A percentile compares a stretch with the other conserved stretches of the same genome.
Evolutionary conservation across 73 alveolate genomes (phyloP).

Genomic region (Paramecium octaurelia): DNA sequence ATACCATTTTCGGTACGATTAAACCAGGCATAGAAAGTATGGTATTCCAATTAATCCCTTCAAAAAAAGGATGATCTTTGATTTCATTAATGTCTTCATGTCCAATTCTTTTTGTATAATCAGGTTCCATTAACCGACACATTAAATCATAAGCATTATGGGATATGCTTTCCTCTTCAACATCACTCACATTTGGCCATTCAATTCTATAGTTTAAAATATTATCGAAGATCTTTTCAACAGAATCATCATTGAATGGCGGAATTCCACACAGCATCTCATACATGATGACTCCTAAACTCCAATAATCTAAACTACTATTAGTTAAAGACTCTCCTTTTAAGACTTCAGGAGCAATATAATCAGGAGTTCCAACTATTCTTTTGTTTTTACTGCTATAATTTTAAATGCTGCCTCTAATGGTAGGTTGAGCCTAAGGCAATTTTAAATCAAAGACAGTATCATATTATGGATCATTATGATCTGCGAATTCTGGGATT

Average conservation of each 20-base stretch:
- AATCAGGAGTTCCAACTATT: conserved; percentile 71
- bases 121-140: conserved; percentile 71
- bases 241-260: conserved; percentile 71
- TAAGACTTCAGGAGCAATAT: conserved; percentile 73
- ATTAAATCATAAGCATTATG: conserved; percentile 87
- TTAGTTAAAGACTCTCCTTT: conserved; percentile 50
- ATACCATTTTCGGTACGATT: conserved; percentile 18
- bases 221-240: conserved; percentile 69
- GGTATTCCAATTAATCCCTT: conserved; percentile 79
- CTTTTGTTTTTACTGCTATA: conserved; percentile 44
- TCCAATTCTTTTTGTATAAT: conserved; percentile 88
- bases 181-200: conserved; percentile 59
- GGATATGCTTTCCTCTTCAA: conserved; percentile 79
- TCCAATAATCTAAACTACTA: conserved; percentile 55
- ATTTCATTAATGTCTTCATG: conserved; percentile 82
- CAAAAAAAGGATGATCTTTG: conserved; percentile 86
- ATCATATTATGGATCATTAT: conserved; percentile 27
- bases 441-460: conserved; percentile 44
- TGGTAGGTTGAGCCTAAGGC: neutral
- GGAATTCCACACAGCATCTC: conserved; percentile 73
- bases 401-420: conserved; percentile 36
- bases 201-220: conserved; percentile 63
- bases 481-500: conserved; percentile 26
- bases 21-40: conserved; percentile 15
- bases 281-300: conserved; percentile 76